These are phyloP conservation scores for Mycosphaerelloides madeirae DNA, from an alignment of 2,329 filamentous ascomycete genomes.

Conservation along the genomic window DNA sequence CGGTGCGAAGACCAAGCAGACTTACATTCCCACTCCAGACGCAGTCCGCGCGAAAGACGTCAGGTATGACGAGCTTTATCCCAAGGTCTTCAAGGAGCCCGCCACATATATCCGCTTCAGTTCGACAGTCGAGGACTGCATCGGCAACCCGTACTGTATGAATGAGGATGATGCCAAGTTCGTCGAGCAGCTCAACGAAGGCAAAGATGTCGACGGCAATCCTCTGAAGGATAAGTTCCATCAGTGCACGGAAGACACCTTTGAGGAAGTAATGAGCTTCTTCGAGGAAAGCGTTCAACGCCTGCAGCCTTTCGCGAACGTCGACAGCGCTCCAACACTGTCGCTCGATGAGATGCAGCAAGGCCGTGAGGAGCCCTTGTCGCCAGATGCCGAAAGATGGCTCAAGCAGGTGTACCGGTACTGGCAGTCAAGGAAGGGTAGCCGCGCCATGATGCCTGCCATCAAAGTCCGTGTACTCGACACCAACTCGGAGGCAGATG, in stretches of 20 bases:
- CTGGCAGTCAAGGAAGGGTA: conserved; percentile 72
- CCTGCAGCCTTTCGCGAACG: conserved; percentile 81
- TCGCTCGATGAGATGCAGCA: conserved; percentile 56
- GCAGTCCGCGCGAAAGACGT: conserved; percentile 56
- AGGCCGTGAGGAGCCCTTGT: conserved; percentile 55
- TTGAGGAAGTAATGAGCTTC: conserved; percentile 90
- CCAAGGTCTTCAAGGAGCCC: conserved; percentile 72
- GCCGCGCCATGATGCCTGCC: conserved; percentile 67
- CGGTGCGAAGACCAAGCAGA: conserved; percentile 55
- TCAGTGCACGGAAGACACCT: conserved; percentile 81
- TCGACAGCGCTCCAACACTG: conserved; percentile 80
- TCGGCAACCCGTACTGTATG: conserved; percentile 90
- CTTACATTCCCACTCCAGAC: conserved; percentile 65
- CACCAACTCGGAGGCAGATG: conserved; percentile 87
- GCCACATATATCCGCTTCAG: conserved; percentile 96
- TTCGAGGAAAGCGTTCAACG: conserved; percentile 82
- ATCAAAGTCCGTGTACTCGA: conserved; percentile 74
- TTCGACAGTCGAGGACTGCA: conserved; percentile 93
- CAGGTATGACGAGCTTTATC: conserved; percentile 86
- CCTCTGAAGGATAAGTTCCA: conserved; percentile 35
- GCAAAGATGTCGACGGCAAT: conserved; percentile 50
- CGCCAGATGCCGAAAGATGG: conserved; percentile 52
- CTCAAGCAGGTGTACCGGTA: conserved; percentile 82
- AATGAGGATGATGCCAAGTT: conserved; percentile 83
- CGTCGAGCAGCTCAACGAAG: conserved; percentile 77